These are phyloP conservation scores for Rhodotorula diobovata DNA, from an alignment of 768 basidiomycete species.

Conservation along the genomic window DNA sequence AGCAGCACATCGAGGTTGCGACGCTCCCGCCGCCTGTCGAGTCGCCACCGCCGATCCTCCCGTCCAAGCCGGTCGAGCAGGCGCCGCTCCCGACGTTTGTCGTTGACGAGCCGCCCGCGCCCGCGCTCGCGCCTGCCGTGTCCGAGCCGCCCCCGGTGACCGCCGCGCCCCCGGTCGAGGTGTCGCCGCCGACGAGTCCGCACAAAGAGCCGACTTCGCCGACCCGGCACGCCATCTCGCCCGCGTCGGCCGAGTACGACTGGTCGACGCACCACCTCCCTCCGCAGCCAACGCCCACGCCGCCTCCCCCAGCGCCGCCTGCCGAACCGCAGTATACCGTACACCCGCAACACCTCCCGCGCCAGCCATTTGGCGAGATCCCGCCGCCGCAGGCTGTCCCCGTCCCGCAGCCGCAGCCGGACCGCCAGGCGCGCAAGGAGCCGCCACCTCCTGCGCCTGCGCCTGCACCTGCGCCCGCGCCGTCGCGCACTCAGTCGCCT, in stretches of 20 bases:
- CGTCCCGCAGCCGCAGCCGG: conserved; percentile 42
- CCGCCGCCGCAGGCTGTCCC: conserved; percentile 27
- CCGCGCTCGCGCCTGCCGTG: too few relatives aligned
- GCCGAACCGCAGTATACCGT: conserved; percentile 61
- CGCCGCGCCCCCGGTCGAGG: too few relatives aligned
- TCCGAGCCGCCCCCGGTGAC: too few relatives aligned
- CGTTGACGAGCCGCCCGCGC: neutral
- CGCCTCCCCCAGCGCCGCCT: conserved; percentile 28
- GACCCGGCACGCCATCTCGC: conserved; percentile 6
- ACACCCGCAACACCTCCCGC: conserved; percentile 52
- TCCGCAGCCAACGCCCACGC: conserved; percentile 42
- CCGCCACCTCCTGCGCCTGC: neutral
- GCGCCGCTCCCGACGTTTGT: neutral
- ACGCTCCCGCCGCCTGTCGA: neutral
- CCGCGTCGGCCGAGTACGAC: conserved; percentile 43
- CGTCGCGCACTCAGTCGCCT: conserved; percentile 50
- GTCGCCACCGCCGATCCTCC: neutral
- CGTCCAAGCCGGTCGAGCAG: neutral
- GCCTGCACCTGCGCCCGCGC: neutral
- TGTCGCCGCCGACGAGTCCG: too few relatives aligned
- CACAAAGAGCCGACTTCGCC: neutral
- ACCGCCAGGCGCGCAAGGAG: neutral
- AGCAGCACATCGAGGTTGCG: conserved; percentile 15
- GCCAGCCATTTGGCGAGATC: conserved; percentile 47
- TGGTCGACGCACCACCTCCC: conserved; percentile 40